Conservation (phyloP, 2,329 filamentous ascomycete genomes). For the Elsinoe batatas region DNA sequence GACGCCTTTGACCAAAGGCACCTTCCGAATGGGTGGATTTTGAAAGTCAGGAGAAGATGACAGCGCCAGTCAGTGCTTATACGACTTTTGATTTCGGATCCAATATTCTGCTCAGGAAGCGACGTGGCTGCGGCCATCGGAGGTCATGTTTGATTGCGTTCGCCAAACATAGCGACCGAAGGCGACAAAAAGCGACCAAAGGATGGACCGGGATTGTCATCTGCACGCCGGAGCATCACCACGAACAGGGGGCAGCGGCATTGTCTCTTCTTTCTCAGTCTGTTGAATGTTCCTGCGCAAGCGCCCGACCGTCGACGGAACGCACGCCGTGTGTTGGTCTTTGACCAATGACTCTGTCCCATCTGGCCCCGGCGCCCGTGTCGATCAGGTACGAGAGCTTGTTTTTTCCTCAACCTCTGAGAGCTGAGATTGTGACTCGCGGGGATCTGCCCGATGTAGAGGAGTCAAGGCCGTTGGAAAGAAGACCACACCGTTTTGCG, state of each 20-base stretch:
- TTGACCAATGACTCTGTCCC: neutral
- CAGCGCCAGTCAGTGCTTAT: neutral
- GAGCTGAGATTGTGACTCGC: neutral
- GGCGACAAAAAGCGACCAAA: neutral
- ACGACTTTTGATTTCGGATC: neutral
- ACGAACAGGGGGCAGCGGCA: neutral
- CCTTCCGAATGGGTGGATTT: neutral
- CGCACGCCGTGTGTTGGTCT: neutral
- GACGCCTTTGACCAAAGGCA: neutral
- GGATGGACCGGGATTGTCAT: conserved; percentile 10
- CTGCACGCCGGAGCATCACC: conserved; percentile 1
- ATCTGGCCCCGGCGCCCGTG: neutral
- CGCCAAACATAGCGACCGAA: conserved; percentile 2
- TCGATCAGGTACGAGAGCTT: conserved; percentile 10
- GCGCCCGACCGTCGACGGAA: neutral
- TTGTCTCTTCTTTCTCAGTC: neutral
- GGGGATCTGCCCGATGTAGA: no score
- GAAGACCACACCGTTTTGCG: neutral
- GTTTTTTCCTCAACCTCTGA: neutral
- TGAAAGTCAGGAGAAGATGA: conserved; percentile 5
- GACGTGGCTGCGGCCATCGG: conserved; percentile 1
- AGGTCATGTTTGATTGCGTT: neutral
- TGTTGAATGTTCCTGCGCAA: conserved; percentile 11
- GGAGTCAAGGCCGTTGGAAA: neutral
- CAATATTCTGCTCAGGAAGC: neutral